Percentiles rank a stretch among this genome's conserved stretches.
phyloP scores from a whole-genome alignment of 108 stramenopile species.

The Nitzschia palea region DNA sequence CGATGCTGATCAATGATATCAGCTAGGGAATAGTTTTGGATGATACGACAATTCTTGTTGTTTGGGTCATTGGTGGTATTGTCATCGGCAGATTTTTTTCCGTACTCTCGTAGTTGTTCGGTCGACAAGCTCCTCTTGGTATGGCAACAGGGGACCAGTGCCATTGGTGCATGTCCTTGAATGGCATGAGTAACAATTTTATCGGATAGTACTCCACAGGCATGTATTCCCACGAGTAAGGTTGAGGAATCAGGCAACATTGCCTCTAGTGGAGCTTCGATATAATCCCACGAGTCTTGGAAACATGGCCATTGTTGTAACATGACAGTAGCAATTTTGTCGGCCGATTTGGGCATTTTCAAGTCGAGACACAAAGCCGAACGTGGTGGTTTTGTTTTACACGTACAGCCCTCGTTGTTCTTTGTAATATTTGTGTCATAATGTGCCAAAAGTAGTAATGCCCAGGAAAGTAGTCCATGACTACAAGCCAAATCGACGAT shows the following conservation, averaged over 20 bases:
- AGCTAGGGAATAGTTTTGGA: constrained; percentile 20
- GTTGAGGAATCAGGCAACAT: constrained; percentile 46
- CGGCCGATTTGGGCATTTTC: constrained; percentile 59
- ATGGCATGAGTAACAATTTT: constrained; percentile 48
- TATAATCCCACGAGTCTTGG: constrained; percentile 48
- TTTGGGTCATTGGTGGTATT: neutral
- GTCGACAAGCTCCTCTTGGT: constrained; percentile 14
- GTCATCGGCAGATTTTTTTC: no score
- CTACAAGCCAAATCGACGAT: constrained; percentile 61
- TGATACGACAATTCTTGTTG: neutral
- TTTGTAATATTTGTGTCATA: neutral
- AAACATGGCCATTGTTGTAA: constrained; percentile 41
- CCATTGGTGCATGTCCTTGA: constrained; percentile 42
- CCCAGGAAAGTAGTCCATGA: constrained; percentile 70
- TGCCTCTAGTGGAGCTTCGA: constrained; percentile 53
- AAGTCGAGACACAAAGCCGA: constrained; percentile 56
- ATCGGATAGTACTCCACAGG: constrained; percentile 59
- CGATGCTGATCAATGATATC: constrained; percentile 49
- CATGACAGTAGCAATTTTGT: constrained; percentile 44
- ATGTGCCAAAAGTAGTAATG: constrained; percentile 46
- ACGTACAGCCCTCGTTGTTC: neutral
- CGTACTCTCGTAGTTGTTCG: constrained; percentile 7
- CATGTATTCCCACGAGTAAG: constrained; percentile 57
- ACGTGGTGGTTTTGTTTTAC: neutral
- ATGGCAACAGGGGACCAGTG: constrained; percentile 67